These are phyloP conservation scores for Carex arenaria DNA, from an alignment of 202 grass and related monocot species.

Conservation along the genomic window DNA sequence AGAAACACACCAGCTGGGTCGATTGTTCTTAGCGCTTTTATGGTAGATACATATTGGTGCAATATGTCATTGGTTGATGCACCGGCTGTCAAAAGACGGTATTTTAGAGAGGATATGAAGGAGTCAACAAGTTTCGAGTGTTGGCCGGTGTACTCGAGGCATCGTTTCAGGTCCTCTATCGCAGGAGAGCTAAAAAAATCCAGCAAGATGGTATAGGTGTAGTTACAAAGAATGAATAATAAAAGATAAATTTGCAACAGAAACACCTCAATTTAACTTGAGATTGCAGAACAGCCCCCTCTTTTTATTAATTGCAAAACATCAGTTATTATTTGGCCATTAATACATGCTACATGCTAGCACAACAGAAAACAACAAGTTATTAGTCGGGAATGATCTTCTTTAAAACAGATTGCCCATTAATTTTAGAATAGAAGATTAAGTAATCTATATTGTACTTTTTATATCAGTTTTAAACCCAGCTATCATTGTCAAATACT, in stretches of 20 bases:
- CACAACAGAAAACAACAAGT: background rate
- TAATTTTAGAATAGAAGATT: background rate
- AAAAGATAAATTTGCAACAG: slow-evolving; percentile 1
- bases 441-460: background rate
- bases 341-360: background rate
- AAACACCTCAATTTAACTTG: background rate
- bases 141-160: slow-evolving; percentile 90
- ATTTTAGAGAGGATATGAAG: slow-evolving; percentile 92
- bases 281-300: background rate
- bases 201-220: slow-evolving; percentile 23
- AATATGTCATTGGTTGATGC: slow-evolving; percentile 99
- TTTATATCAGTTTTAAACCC: background rate
- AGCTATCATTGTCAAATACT: background rate
- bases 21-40: slow-evolving; percentile 85
- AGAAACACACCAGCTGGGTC: slow-evolving; percentile 95
- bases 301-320: background rate
- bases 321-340: background rate
- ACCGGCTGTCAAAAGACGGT: slow-evolving; percentile 89
- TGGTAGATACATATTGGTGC: slow-evolving; percentile 97
- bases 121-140: slow-evolving; percentile 95
- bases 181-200: slow-evolving; percentile 59
- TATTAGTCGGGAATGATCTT: background rate
- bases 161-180: slow-evolving; percentile 94
- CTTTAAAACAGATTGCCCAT: background rate
- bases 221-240: slow-evolving; percentile 28